phyloP scores from a whole-genome alignment of 176 grass and related monocot species.

The Calamus simplicifolius region DNA sequence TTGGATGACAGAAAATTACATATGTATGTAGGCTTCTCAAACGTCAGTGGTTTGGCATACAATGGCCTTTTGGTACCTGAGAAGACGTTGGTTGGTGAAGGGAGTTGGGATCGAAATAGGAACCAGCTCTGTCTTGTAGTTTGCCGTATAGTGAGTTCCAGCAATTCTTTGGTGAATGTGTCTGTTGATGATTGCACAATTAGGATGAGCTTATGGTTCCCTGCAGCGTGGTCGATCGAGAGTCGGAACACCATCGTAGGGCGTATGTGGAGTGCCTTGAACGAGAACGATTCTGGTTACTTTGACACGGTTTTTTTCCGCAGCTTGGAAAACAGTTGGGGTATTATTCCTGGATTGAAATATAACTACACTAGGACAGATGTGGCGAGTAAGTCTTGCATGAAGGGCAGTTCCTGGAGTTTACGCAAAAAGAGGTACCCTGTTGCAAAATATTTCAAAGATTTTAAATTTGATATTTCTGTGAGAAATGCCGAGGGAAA shows the following conservation, averaged over 20 bases:
- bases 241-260: constrained; percentile 17
- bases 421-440: constrained; percentile 58
- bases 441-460: constrained; percentile 30
- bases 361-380: constrained; percentile 71
- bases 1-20: constrained; percentile 36
- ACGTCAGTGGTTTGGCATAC: constrained; percentile 14
- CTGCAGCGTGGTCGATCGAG: constrained; percentile 40
- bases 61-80: constrained; percentile 28
- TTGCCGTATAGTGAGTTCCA: constrained; percentile 33
- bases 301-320: constrained; percentile 13
- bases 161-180: constrained; percentile 10
- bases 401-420: constrained; percentile 18
- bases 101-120: constrained; percentile 46
- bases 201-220: constrained; percentile 81
- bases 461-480: constrained; percentile 45
- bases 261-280: constrained; percentile 22
- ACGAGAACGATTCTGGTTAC: constrained; percentile 7
- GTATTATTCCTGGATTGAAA: constrained; percentile 40
- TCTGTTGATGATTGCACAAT: constrained; percentile 45
- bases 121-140: constrained; percentile 56
- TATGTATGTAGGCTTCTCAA: constrained; percentile 48
- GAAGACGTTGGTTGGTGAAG: constrained; percentile 56
- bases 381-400: constrained; percentile 36
- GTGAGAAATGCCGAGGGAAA: constrained; percentile 9
- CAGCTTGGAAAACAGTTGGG: constrained; percentile 20